These are phyloP conservation scores for Calonectria multiphialidica DNA, from an alignment of 2,329 filamentous ascomycete genomes.

Conservation along the genomic window DNA sequence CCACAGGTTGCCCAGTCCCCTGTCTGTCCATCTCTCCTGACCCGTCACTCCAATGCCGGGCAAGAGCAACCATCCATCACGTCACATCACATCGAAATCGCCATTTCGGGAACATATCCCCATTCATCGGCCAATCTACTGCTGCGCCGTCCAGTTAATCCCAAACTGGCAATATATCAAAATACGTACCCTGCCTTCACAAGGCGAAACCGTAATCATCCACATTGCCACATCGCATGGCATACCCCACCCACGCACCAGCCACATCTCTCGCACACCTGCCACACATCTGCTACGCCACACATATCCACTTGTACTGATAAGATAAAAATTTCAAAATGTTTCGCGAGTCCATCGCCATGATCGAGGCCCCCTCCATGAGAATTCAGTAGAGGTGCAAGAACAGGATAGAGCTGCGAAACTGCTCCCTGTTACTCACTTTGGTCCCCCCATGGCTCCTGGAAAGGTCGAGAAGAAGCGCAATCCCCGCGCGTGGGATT, in stretches of 20 bases:
- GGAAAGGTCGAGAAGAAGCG: conserved; percentile 53
- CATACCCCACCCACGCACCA: background rate
- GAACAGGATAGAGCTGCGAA: background rate
- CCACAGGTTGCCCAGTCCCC: background rate
- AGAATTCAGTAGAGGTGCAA: conserved; percentile 8
- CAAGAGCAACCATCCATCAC: conserved; percentile 5
- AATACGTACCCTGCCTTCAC: background rate
- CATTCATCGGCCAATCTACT: conserved; percentile 2
- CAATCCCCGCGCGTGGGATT: conserved; percentile 61
- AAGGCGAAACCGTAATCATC: background rate
- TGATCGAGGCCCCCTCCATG: conserved; percentile 35
- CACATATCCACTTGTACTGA: conserved; percentile 44
- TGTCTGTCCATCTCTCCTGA: background rate
- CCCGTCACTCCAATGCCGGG: background rate
- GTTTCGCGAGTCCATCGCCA: conserved; percentile 38
- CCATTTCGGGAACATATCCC: conserved; percentile 1
- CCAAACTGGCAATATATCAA: background rate
- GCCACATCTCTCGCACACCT: background rate
- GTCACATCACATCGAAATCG: conserved; percentile 1
- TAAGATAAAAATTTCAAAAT: conserved; percentile 48
- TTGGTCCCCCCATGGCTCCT: conserved; percentile 44
- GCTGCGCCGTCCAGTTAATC: background rate
- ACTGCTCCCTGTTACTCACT: background rate
- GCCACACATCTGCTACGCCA: conserved; percentile 33
- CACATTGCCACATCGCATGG: background rate